A percentile compares a stretch with the other conserved stretches of the same genome.
These are phyloP conservation scores for Stenocarpella maydis DNA, from an alignment of 2,329 filamentous ascomycete genomes.

Conservation along the genomic window DNA sequence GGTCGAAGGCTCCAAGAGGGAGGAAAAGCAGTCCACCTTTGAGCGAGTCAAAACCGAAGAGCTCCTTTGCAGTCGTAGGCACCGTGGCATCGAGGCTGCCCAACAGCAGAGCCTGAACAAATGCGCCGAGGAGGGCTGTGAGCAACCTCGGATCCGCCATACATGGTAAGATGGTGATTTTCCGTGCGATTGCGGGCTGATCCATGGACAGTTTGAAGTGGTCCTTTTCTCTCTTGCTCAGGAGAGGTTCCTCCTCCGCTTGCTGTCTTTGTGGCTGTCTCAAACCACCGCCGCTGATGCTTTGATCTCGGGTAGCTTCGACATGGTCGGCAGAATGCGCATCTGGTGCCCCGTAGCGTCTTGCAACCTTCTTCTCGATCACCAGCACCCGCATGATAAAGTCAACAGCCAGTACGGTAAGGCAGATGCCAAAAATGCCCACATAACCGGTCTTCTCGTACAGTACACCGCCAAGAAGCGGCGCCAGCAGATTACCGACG, in stretches of 20 bases:
- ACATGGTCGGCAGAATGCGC: constrained; percentile 7
- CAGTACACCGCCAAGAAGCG: constrained; percentile 66
- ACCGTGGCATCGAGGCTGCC: constrained; percentile 50
- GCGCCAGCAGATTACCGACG: constrained; percentile 63
- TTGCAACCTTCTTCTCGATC: constrained; percentile 68
- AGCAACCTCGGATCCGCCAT: constrained; percentile 51
- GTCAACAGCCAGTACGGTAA: constrained; percentile 63
- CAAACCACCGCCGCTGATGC: not conserved
- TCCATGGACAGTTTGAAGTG: constrained; percentile 53
- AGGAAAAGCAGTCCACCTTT: constrained; percentile 49
- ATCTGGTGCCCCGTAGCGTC: constrained; percentile 47
- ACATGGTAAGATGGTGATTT: constrained; percentile 57
- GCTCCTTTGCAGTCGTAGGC: constrained; percentile 46
- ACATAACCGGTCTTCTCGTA: constrained; percentile 66
- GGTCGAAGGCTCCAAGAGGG: constrained; percentile 47
- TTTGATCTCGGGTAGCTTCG: constrained; percentile 33
- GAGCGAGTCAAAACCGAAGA: constrained; percentile 48
- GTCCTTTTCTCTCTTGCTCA: constrained; percentile 47
- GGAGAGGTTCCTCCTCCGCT: constrained; percentile 49
- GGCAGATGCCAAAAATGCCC: constrained; percentile 66
- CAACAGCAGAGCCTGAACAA: constrained; percentile 52
- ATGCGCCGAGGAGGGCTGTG: constrained; percentile 49
- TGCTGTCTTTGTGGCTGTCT: constrained; percentile 35
- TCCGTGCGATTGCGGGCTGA: constrained; percentile 48
- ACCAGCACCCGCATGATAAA: constrained; percentile 67